Percentiles rank a stretch among this genome's conserved stretches.
Conservation (phyloP, 2,329 filamentous ascomycete species). For the Ophiocordyceps sinensis region DNA sequence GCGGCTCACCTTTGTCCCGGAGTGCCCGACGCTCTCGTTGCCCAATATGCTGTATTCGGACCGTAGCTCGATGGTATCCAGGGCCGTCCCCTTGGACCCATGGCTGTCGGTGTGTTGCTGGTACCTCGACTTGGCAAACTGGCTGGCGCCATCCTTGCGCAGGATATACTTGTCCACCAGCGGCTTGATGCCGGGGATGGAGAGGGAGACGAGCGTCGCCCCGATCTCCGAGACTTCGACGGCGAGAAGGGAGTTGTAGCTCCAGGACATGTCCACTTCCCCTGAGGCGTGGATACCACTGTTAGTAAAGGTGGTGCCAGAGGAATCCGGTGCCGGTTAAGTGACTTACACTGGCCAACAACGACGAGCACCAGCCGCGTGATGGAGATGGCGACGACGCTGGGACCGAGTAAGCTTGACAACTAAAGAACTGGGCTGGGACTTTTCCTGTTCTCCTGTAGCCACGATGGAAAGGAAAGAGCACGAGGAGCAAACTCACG, state of each 20-base stretch:
- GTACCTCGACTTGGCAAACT: slow-evolving; percentile 10
- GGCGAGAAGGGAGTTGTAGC: slow-evolving; percentile 33
- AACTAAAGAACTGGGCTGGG: too few relatives aligned
- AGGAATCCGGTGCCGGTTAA: neutral
- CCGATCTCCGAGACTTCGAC: slow-evolving; percentile 36
- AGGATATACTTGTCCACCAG: slow-evolving; percentile 22
- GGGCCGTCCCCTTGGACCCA: slow-evolving; percentile 11
- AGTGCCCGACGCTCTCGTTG: slow-evolving; percentile 11
- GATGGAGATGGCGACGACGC: slow-evolving; percentile 33
- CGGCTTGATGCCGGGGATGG: slow-evolving; percentile 33
- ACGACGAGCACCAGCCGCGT: slow-evolving; percentile 32
- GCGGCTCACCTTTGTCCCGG: slow-evolving; percentile 9
- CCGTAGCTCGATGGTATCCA: slow-evolving; percentile 15
- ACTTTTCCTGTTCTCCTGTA: too few relatives aligned
- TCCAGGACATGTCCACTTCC: slow-evolving; percentile 32
- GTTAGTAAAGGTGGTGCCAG: neutral
- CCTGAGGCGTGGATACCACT: slow-evolving; percentile 2
- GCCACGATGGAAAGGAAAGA: too few relatives aligned
- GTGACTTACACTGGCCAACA: slow-evolving; percentile 20
- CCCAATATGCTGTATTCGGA: slow-evolving; percentile 15
- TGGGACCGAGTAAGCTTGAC: slow-evolving; percentile 7
- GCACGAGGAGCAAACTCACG: slow-evolving; percentile 24
- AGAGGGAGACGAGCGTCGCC: slow-evolving; percentile 33
- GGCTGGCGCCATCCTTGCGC: slow-evolving; percentile 8
- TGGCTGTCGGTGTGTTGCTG: slow-evolving; percentile 6